phyloP scores from a whole-genome alignment of 108 stramenopile species.

The Skeletonema tropicum region DNA sequence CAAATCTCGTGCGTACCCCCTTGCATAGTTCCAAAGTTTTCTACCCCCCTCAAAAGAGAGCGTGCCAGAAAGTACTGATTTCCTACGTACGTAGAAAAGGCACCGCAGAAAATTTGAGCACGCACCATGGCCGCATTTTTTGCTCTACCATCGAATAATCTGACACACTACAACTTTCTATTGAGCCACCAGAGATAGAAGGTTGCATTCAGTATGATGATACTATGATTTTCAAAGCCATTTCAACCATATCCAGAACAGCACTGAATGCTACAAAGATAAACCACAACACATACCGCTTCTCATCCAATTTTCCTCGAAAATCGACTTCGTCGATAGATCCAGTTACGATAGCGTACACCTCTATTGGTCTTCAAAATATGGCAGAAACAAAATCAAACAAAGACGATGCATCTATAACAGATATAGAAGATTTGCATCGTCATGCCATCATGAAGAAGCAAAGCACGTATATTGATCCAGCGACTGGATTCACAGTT shows the following conservation, averaged over 20 bases:
- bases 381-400: neutral
- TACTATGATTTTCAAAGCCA: neutral
- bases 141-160: no score
- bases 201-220: neutral
- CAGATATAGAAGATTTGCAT: conserved; percentile 84
- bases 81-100: neutral
- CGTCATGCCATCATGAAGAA: conserved; percentile 55
- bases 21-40: no score
- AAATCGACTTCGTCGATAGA: neutral
- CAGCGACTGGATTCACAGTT: conserved; percentile 84
- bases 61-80: neutral
- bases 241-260: neutral
- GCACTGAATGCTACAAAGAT: conserved; percentile 6
- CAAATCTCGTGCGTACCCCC: no score
- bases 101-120: neutral
- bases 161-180: no score
- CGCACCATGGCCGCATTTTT: neutral
- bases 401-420: conserved; percentile 7
- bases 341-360: neutral
- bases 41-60: no score
- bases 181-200: neutral
- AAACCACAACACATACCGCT: neutral
- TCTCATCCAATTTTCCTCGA: neutral
- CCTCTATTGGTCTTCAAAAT: neutral
- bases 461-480: conserved; percentile 83